These are phyloP conservation scores for Pinus tabuliformis DNA, from an alignment of 75 land plant species.

Conservation along the genomic window DNA sequence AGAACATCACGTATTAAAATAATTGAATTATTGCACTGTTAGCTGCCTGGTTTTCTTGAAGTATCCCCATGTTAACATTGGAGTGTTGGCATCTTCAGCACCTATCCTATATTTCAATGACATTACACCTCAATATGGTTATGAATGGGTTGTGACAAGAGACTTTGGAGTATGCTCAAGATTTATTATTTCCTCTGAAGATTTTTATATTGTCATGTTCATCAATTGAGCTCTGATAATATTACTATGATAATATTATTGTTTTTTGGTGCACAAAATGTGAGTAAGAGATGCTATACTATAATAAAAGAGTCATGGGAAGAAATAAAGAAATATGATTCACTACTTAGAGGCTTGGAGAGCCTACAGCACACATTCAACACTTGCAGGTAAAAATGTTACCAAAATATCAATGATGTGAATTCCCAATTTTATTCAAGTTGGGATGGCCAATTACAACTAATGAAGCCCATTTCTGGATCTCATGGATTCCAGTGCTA, in stretches of 20 bases:
- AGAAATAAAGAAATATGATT: conserved; percentile 27
- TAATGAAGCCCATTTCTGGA: not conserved
- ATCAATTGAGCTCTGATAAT: not conserved
- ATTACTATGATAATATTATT: not conserved
- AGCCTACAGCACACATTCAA: conserved; percentile 33
- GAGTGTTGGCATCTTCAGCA: conserved; percentile 73
- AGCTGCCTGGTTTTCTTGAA: conserved; percentile 75
- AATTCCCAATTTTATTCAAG: not conserved
- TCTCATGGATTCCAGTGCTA: not conserved
- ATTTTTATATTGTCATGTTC: no score
- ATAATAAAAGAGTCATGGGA: conserved; percentile 55
- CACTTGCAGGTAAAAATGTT: conserved; percentile 43
- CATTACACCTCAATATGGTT: conserved; percentile 40
- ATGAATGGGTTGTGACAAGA: conserved; percentile 34
- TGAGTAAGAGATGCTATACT: conserved; percentile 46
- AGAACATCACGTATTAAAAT: no score
- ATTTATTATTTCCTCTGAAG: no score
- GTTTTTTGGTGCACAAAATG: not conserved
- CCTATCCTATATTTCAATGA: conserved; percentile 61
- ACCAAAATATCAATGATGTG: not conserved
- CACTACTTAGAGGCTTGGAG: conserved; percentile 33
- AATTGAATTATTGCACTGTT: conserved; percentile 37
- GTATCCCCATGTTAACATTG: conserved; percentile 67
- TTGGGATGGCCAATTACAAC: no score
- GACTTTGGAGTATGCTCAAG: conserved; percentile 42